Percentiles rank a stretch among this genome's conserved stretches.
These are phyloP conservation scores for Lobosporangium transversale DNA, from an alignment of 192 early-diverging fungal genomes.

Conservation along the genomic window DNA sequence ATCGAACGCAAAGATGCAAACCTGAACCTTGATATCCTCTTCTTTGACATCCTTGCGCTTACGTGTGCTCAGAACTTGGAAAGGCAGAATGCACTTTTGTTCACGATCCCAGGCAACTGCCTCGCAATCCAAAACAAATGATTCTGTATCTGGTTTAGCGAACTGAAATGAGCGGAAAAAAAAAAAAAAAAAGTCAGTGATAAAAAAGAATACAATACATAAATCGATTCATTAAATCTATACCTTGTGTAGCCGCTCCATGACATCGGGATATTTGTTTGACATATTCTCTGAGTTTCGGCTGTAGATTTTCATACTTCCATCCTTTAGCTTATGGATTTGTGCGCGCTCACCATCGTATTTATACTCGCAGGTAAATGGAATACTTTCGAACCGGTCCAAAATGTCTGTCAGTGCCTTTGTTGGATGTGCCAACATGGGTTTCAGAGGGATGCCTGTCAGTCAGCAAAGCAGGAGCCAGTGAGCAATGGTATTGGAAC, in stretches of 20 bases:
- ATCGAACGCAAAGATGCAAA: constrained; percentile 98
- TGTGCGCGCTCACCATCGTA: constrained; percentile 84
- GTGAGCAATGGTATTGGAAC: not conserved
- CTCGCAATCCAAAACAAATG: constrained; percentile 98
- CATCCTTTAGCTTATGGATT: constrained; percentile 87
- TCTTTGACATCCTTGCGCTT: constrained; percentile 95
- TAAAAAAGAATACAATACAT: too few species aligned
- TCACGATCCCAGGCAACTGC: constrained; percentile 98
- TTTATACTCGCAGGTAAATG: constrained; percentile 98
- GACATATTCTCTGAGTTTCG: constrained; percentile 96
- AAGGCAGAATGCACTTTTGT: constrained; percentile 90
- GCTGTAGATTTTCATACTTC: constrained; percentile 85
- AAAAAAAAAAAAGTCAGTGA: too few species aligned
- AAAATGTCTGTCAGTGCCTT: constrained; percentile 93
- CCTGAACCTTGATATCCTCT: constrained; percentile 92
- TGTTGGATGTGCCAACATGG: constrained; percentile 99
- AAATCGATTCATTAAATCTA: too few species aligned
- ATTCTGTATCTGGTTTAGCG: constrained; percentile 68
- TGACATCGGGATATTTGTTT: constrained; percentile 93
- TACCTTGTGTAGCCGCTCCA: constrained; percentile 78
- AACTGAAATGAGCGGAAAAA: constrained; percentile 41
- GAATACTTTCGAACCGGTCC: constrained; percentile 90
- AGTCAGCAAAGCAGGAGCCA: not conserved
- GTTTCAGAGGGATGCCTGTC: constrained; percentile 94
- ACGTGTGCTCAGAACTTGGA: constrained; percentile 95